These are phyloP conservation scores for Linum trigynum DNA, from an alignment of 345 rosid species.

Conservation along the genomic window DNA sequence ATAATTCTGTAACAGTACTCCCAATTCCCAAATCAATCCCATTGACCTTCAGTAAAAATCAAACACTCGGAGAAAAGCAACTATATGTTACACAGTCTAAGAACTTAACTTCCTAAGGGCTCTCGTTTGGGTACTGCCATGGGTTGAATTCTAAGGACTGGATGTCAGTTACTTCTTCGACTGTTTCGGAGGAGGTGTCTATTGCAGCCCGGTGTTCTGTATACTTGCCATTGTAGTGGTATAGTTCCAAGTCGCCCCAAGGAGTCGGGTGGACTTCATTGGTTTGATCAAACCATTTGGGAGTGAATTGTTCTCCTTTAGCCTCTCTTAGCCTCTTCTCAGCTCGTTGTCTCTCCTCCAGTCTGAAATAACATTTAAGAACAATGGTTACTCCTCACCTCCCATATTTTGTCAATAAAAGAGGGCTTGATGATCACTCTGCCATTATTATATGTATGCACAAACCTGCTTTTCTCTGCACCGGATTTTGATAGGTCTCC, in stretches of 20 bases:
- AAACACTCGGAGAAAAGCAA: not conserved
- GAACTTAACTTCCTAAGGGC: constrained; percentile 34
- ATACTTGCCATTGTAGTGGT: constrained; percentile 57
- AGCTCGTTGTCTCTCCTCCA: constrained; percentile 73
- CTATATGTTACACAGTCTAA: constrained; percentile 16
- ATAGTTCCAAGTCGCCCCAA: constrained; percentile 66
- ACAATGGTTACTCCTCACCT: too few species aligned
- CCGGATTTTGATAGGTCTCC: constrained; percentile 71
- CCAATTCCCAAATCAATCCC: too few species aligned
- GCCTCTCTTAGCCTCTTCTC: constrained; percentile 61
- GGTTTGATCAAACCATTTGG: constrained; percentile 64
- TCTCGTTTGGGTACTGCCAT: constrained; percentile 58
- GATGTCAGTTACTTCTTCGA: constrained; percentile 22
- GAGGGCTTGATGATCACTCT: too few species aligned
- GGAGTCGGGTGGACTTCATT: constrained; percentile 54
- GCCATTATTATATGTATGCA: constrained; percentile 2
- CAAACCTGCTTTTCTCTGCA: constrained; percentile 64
- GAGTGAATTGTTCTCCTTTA: constrained; percentile 41
- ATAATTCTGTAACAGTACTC: too few species aligned
- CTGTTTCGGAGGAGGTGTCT: constrained; percentile 30
- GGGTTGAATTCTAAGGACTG: constrained; percentile 53
- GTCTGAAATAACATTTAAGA: constrained; percentile 23
- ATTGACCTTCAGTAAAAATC: not conserved
- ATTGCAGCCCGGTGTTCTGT: constrained; percentile 36
- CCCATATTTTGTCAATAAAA: too few species aligned